These are phyloP conservation scores for Phaseolus coccineus DNA, from an alignment of 331 rosid genomes.

Conservation along the genomic window DNA sequence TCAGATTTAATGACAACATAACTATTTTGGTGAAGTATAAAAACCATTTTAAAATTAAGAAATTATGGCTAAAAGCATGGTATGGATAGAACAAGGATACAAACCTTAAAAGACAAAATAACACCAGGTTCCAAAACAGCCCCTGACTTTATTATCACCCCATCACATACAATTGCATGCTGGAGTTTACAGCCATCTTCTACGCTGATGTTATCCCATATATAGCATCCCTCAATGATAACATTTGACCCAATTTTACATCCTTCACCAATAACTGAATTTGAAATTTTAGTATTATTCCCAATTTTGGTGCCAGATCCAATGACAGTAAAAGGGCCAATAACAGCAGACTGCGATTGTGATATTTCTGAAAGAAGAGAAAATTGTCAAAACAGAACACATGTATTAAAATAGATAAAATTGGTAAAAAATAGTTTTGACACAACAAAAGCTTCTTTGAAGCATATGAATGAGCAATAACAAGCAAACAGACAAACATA, in stretches of 20 bases:
- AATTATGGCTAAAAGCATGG: conserved; percentile 21
- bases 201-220: conserved; percentile 84
- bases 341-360: conserved; percentile 80
- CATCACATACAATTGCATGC: conserved; percentile 91
- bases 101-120: conserved; percentile 90
- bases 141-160: conserved; percentile 78
- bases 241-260: conserved; percentile 89
- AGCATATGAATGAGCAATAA: conserved; percentile 6
- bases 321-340: conserved; percentile 86
- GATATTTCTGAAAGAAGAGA: conserved; percentile 65
- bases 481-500: conserved; percentile 22
- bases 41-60: conserved; percentile 14
- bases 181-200: conserved; percentile 92
- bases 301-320: conserved; percentile 92
- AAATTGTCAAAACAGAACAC: conserved; percentile 41
- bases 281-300: conserved; percentile 63
- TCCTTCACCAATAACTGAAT: conserved; percentile 87
- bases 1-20: conserved; percentile 17
- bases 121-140: conserved; percentile 89
- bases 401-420: neutral
- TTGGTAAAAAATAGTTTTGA: conserved; percentile 21
- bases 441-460: neutral
- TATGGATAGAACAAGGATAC: conserved; percentile 33
- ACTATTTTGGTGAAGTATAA: neutral
- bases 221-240: conserved; percentile 82